Evolutionary conservation across 2,329 filamentous ascomycete genomes (phyloP), one percentile per base, ranked within the genome.

Genomic region (Fusarium clavum): DNA sequence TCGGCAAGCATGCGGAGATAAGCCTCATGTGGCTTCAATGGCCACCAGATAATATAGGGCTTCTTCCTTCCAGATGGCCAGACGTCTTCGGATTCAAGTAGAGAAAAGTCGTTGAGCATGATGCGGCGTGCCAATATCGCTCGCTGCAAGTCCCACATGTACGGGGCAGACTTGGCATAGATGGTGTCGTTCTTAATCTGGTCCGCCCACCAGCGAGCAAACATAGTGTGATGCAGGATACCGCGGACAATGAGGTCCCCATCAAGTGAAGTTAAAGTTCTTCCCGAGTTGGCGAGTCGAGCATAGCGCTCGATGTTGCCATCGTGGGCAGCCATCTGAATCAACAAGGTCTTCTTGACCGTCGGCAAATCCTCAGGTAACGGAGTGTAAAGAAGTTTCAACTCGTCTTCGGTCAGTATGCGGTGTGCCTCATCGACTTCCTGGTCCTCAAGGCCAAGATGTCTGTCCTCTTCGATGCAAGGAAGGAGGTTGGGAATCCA

Each of bases 251-350:
- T 29, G 27, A 29, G 27, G 27, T 29, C 27, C 27, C 27, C 27
- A 29, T 29, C 27, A 29, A 29, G 27, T 29, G 27, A 29, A 29
- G 27, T 29, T 29, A 29, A 29, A 29, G 27, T 29, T 29, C 27
- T n/a, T 3, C 38, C 11, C 1, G 12, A 29, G 80, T 11, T 78
- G 69, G 74, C 70, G 0, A 84, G 72, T 1, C 81, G 77, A 0
- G 57, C 41, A 43, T 83, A 83, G 5, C 80, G 77, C 46, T 84
- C 80, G 8, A 83, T 63, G 29, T 83, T 76, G 4, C 81, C 81
- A 2, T 74, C 61, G 22, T 78, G 82, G 0, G 80, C 81, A 0
- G 81, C 79, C 55, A 79, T 75, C 9, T 74, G 64, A 20, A 82
- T 81, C 2, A 83, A 72, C 1, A 80, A 43, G 46, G 81, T 77